Percentiles rank a stretch among this genome's conserved stretches.
Evolutionary conservation across 345 rosid species (phyloP).

Genomic region (Pugionium cornutum): DNA sequence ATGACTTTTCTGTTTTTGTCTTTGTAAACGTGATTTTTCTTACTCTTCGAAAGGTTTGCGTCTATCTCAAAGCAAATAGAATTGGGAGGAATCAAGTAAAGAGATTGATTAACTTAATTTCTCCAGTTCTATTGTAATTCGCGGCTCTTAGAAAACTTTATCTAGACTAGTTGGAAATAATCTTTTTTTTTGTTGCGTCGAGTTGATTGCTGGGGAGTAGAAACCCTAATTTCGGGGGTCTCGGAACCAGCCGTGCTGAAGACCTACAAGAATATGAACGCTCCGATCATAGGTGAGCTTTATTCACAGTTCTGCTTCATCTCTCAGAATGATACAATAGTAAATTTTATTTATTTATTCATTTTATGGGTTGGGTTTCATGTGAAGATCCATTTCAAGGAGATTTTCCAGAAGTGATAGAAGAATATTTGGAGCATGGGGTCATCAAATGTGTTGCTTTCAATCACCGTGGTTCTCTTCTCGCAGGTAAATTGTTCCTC

Average conservation of each 20-base stretch:
- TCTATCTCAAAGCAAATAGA: neutral
- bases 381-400: constrained; percentile 89
- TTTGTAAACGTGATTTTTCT: neutral
- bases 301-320: constrained; percentile 1
- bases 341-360: neutral
- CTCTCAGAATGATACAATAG: neutral
- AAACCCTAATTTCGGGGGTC: constrained; percentile 30
- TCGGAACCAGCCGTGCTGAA: neutral
- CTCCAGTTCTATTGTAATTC: neutral
- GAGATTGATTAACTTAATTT: constrained; percentile 15
- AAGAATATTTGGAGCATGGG: constrained; percentile 95
- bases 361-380: neutral
- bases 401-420: constrained; percentile 96
- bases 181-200: neutral
- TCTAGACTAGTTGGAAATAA: neutral
- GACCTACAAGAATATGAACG: constrained; percentile 31
- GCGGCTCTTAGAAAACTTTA: neutral
- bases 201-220: neutral
- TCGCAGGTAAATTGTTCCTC: constrained; percentile 57
- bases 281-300: constrained; percentile 36
- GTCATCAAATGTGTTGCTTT: constrained; percentile 92
- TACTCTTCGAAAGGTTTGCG: too few relatives aligned
- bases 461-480: constrained; percentile 96
- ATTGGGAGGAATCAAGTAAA: neutral
- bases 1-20: neutral